A percentile compares a stretch with the other conserved stretches of the same genome.
Evolutionary conservation across 2,329 filamentous ascomycete genomes (phyloP).

Genomic region (Fusarium pseudograminearum): DNA sequence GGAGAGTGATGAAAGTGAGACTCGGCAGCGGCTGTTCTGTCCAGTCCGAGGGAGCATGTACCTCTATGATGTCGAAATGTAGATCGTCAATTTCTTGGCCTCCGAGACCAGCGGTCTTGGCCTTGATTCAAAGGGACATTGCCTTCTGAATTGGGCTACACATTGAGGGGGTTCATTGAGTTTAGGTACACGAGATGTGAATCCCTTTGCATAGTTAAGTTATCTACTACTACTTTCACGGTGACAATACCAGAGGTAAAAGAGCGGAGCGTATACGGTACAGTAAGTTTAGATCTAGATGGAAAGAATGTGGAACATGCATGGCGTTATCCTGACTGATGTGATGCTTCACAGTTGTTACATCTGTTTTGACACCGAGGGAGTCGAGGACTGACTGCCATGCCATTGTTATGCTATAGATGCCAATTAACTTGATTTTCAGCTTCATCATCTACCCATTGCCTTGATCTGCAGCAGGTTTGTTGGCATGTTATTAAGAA

Average conservation of each 20-base stretch:
- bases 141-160: conserved; percentile 5
- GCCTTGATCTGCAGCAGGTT: conserved; percentile 28
- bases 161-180: conserved; percentile 6
- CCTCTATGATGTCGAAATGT: conserved; percentile 38
- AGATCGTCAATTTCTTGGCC: conserved; percentile 39
- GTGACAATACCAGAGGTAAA: not conserved
- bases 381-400: not conserved
- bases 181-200: not conserved
- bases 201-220: conserved; percentile 6
- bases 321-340: conserved; percentile 32
- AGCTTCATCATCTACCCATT: conserved; percentile 17
- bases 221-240: not conserved
- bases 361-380: conserved; percentile 22
- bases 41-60: conserved; percentile 10
- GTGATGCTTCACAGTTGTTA: conserved; percentile 32
- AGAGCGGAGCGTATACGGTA: conserved; percentile 14
- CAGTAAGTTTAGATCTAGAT: not conserved
- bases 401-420: not conserved
- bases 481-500: conserved; percentile 35
- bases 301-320: conserved; percentile 33
- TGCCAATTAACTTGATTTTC: conserved; percentile 19
- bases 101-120: conserved; percentile 27
- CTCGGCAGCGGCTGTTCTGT: conserved; percentile 18
- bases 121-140: conserved; percentile 22
- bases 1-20: conserved; percentile 5